Base-by-base conservation (phyloP, 1,139 yeast genomes). In the Hyphopichia buzzinii region DNA sequence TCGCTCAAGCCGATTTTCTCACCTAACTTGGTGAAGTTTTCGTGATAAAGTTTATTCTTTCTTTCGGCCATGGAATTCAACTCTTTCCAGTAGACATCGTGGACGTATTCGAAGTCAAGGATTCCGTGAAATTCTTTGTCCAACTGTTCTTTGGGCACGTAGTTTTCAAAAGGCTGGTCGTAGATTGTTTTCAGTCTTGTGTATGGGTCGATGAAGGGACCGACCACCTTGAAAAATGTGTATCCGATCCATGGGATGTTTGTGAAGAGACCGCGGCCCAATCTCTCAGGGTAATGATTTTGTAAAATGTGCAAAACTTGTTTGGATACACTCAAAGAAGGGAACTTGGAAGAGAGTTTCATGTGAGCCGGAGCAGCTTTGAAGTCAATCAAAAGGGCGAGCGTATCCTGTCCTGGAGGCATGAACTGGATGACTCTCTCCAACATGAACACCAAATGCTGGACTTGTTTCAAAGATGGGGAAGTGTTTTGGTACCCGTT, bases 401-500 rank as follows among this genome's bases (percentile, higher is more conserved):
- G 68, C 24, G 92, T 84, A 54, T 89, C 97, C 60, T 90, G 97
- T 7, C 97, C 97, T 1, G 89, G 78, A 3, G 97, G 97, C 97
- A 90, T 90, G 59, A 79, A 83, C 55, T 88, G 94, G 37, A 90
- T 89, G 24, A 84, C 92, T 40, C 90, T 73, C 57, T 92, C 98
- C 46, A 92, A 72, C 88, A 84, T 85, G 64, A 74, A 92, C 7
- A 92, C 97, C 51, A 92, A 69, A 57, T 88, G 96, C 59, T 92
- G 95, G 8, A 92, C 96, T 55, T 92, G 98, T 49, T 85, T 77
- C 39, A 84, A 81, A 1, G 94, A 79, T 4, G 92, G 78, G 49
- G 86, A 79, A 11, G 98, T 92, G 62, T 92, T 92, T 57, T 92
- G 97, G 55, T 94, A 79, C 12, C 97, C 97, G 4, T 95, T 94